A percentile compares a stretch with the other conserved stretches of the same genome.
Conservation (phyloP, 2,329 filamentous ascomycete species). For the Didymella exigua region DNA sequence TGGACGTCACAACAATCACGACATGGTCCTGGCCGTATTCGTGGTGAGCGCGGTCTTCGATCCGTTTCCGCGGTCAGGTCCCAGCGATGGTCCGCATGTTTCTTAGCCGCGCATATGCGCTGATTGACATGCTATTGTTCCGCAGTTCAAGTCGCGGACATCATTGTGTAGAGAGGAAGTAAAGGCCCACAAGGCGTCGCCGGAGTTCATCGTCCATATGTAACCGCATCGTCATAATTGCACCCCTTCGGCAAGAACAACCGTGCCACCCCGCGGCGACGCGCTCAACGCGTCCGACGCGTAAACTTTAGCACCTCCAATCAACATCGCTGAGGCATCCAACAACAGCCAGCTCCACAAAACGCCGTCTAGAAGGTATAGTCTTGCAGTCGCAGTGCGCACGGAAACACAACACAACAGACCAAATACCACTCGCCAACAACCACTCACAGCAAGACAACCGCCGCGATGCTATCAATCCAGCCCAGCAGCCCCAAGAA, state of each 20-base stretch:
- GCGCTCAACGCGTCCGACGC: conserved; percentile 19
- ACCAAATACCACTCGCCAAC: too few species aligned
- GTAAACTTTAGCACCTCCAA: conserved; percentile 5
- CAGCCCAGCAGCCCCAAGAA: conserved; percentile 43
- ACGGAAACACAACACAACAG: too few species aligned
- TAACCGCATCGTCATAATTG: conserved; percentile 7
- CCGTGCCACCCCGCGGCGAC: conserved; percentile 16
- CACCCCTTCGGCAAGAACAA: background rate
- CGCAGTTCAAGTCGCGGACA: too few species aligned
- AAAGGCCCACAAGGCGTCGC: background rate
- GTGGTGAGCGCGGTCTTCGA: background rate
- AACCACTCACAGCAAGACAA: too few species aligned
- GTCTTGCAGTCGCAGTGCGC: too few species aligned
- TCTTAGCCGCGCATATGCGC: too few species aligned
- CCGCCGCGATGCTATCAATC: conserved; percentile 52
- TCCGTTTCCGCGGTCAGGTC: background rate
- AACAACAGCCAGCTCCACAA: too few species aligned
- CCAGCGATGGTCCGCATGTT: background rate
- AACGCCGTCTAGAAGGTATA: too few species aligned
- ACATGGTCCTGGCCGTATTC: background rate
- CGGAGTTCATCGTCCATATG: background rate
- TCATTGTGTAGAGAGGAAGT: background rate
- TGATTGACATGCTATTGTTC: too few species aligned
- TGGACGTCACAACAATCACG: too few species aligned
- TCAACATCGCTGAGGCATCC: too few species aligned